phyloP scores from a whole-genome alignment of 1,284 basidiomycete genomes.

The Pseudomicrostroma phylloplanum region DNA sequence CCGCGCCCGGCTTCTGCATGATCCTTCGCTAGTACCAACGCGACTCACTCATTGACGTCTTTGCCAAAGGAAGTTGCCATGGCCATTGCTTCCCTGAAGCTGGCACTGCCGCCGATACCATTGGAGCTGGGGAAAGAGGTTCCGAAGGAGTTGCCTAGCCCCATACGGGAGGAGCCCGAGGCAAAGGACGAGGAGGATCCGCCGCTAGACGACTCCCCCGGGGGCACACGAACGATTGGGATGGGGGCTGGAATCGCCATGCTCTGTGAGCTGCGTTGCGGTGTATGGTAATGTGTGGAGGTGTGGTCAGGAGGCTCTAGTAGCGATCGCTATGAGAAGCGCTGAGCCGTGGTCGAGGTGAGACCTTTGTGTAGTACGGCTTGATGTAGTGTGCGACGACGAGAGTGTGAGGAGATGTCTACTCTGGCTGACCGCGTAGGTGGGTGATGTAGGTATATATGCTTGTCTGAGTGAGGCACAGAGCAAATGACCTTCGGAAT shows the following conservation, averaged over 20 bases:
- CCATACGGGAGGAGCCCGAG: conserved; percentile 2
- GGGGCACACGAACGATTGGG: background rate
- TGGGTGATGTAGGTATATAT: too few species aligned
- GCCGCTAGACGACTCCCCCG: background rate
- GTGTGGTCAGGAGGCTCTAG: too few species aligned
- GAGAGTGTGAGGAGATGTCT: too few species aligned
- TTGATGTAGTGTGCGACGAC: too few species aligned
- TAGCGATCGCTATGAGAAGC: too few species aligned
- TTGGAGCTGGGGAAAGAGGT: conserved; percentile 7
- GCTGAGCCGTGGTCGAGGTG: too few species aligned
- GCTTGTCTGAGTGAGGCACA: too few species aligned
- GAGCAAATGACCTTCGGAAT: too few species aligned
- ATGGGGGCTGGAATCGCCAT: conserved; percentile 5
- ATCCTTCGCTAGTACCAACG: background rate
- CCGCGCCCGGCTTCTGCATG: too few species aligned
- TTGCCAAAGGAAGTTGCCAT: conserved; percentile 8
- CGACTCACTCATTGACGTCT: conserved; percentile 8
- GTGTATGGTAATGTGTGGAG: too few species aligned
- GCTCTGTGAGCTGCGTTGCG: background rate
- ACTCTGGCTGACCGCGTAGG: too few species aligned
- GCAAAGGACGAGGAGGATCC: background rate
- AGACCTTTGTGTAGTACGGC: too few species aligned
- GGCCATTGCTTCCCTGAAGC: conserved; percentile 3
- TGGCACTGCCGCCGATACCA: conserved; percentile 1
- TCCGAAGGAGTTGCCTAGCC: background rate